Conservation (phyloP, 2,329 filamentous ascomycete species). For the Penicillium sclerotigenum region DNA sequence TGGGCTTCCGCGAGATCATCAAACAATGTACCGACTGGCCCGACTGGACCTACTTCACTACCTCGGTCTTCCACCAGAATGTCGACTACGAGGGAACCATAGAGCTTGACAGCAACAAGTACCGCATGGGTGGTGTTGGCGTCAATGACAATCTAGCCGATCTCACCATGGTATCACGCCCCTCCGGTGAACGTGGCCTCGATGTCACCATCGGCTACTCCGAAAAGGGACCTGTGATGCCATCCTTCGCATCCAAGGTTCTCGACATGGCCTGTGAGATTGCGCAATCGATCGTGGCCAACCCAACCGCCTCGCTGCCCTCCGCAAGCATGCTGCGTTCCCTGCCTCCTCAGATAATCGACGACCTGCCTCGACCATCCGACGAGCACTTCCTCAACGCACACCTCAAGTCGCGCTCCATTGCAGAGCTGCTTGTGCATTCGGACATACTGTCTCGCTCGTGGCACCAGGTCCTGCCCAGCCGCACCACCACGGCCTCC, state of each 20-base stretch:
- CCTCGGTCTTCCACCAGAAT: constrained; percentile 41
- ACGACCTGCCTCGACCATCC: constrained; percentile 25
- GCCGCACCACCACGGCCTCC: neutral
- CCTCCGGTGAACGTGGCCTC: constrained; percentile 32
- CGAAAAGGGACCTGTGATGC: constrained; percentile 34
- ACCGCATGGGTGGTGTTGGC: constrained; percentile 40
- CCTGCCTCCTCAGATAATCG: constrained; percentile 30
- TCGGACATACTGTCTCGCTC: constrained; percentile 40
- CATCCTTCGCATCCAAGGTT: constrained; percentile 34
- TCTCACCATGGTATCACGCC: constrained; percentile 40
- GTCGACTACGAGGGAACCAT: constrained; percentile 37
- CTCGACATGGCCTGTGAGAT: constrained; percentile 43
- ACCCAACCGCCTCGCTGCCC: constrained; percentile 34
- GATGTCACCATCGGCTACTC: constrained; percentile 40
- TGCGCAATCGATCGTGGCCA: constrained; percentile 35
- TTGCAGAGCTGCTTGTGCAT: constrained; percentile 39
- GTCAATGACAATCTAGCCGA: constrained; percentile 42
- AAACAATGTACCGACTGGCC: constrained; percentile 43
- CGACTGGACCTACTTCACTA: constrained; percentile 42
- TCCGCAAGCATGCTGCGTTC: constrained; percentile 34
- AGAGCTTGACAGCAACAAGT: constrained; percentile 38
- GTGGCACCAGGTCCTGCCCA: constrained; percentile 41
- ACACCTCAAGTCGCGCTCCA: constrained; percentile 37
- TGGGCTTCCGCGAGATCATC: constrained; percentile 56
- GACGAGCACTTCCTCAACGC: constrained; percentile 36